Percentiles rank a stretch among this genome's conserved stretches.
Conservation (phyloP, 345 rosid species). For the Euphorbia tirucalli region DNA sequence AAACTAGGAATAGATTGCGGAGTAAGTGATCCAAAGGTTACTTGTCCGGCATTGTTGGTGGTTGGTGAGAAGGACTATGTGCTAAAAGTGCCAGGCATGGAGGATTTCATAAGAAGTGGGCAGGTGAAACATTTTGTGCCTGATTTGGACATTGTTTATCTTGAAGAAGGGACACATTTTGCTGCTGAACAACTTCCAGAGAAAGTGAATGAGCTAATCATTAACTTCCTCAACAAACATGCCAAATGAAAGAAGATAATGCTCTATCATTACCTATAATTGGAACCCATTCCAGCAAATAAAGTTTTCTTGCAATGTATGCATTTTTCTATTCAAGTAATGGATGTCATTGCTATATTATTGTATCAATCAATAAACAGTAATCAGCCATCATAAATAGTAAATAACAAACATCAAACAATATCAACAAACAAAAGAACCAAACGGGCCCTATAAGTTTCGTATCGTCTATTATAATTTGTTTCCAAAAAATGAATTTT, state of each 20-base stretch:
- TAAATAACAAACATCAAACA: too few relatives aligned
- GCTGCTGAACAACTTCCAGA: conserved; percentile 40
- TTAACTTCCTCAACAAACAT: conserved; percentile 33
- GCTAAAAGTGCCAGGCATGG: conserved; percentile 19
- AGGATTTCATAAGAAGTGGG: conserved; percentile 21
- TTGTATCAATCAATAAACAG: too few relatives aligned
- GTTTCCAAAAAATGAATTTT: too few relatives aligned
- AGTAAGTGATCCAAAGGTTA: conserved; percentile 22
- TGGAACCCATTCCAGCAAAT: too few relatives aligned
- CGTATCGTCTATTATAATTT: too few relatives aligned
- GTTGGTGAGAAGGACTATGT: conserved; percentile 26
- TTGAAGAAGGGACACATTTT: conserved; percentile 35
- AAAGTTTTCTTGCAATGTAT: too few relatives aligned
- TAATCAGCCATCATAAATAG: too few relatives aligned
- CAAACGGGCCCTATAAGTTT: too few relatives aligned
- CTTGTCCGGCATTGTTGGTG: conserved; percentile 22
- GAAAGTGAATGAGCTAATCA: conserved; percentile 32
- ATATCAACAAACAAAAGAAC: too few relatives aligned
- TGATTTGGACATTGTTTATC: conserved; percentile 19
- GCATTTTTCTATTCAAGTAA: too few relatives aligned
- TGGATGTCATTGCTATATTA: too few relatives aligned
- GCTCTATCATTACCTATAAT: too few relatives aligned
- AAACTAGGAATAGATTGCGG: background rate
- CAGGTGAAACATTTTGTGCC: conserved; percentile 21
- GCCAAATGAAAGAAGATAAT: conserved; percentile 1